A percentile compares a stretch with the other conserved stretches of the same genome.
phyloP scores from a whole-genome alignment of 169 alveolate genomes.

The Plasmodium fragile region DNA sequence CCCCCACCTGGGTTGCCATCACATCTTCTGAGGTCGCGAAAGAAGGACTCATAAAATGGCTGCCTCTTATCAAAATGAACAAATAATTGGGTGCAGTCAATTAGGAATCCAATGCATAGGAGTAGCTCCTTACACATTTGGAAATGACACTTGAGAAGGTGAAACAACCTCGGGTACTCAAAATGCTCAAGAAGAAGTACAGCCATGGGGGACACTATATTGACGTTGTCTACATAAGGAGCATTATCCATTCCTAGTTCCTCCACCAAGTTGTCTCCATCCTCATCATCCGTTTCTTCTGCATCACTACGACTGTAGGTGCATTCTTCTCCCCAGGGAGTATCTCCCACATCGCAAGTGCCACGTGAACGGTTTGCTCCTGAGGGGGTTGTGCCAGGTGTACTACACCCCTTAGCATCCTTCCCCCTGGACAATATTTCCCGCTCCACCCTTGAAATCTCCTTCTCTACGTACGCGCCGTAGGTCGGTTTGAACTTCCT shows the following conservation, averaged over 20 bases:
- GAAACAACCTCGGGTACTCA: conserved; percentile 53
- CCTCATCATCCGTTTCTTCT: not conserved
- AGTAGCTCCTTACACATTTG: conserved; percentile 65
- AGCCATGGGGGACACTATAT: conserved; percentile 43
- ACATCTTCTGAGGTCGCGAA: not conserved
- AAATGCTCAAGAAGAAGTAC: conserved; percentile 47
- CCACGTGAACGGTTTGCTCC: not conserved
- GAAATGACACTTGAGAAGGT: conserved; percentile 42
- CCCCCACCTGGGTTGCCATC: not conserved
- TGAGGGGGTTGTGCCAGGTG: not conserved
- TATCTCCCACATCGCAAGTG: not conserved
- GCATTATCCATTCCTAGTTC: conserved; percentile 39
- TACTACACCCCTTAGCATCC: not conserved
- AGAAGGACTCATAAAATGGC: conserved; percentile 37
- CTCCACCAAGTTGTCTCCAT: conserved; percentile 17
- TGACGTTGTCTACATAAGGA: conserved; percentile 16
- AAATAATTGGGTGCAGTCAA: conserved; percentile 20
- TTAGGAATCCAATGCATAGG: conserved; percentile 64
- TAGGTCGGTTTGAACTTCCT: conserved; percentile 65
- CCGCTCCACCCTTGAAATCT: conserved; percentile 26
- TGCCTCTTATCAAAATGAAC: conserved; percentile 50
- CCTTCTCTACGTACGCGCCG: conserved; percentile 40
- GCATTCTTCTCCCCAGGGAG: not conserved
- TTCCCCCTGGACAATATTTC: not conserved
- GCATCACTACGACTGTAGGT: not conserved